phyloP scores from a whole-genome alignment of 345 rosid genomes.

The Garcia nutans region DNA sequence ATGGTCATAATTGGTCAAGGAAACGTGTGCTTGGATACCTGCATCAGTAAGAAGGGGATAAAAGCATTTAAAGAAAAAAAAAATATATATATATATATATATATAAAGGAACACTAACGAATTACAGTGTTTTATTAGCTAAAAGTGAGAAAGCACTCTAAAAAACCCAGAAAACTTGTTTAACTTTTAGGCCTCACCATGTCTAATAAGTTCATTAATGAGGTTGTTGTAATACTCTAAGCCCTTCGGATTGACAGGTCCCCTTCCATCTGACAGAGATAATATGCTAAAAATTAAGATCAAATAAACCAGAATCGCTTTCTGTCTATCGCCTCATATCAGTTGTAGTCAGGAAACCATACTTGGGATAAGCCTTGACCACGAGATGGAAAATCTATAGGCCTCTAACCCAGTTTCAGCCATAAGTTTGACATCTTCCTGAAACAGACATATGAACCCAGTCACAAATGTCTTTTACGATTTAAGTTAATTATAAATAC shows the following conservation, averaged over 20 bases:
- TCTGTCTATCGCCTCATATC: not conserved
- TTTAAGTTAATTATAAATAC: not conserved
- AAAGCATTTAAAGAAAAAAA: not conserved
- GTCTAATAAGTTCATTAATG: constrained; percentile 42
- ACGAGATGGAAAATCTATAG: constrained; percentile 75
- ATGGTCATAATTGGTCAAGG: constrained; percentile 52
- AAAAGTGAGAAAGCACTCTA: not conserved
- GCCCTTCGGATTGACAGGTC: constrained; percentile 58
- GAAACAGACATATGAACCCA: constrained; percentile 2
- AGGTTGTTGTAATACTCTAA: constrained; percentile 57
- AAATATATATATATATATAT: no score
- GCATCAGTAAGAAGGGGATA: constrained; percentile 8
- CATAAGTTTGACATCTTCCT: constrained; percentile 88
- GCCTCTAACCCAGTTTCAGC: constrained; percentile 58
- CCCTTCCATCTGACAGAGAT: constrained; percentile 53
- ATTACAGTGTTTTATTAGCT: not conserved
- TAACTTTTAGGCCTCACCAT: constrained; percentile 31
- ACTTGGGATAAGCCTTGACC: constrained; percentile 82
- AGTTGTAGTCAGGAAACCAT: constrained; percentile 5
- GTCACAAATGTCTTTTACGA: not conserved
- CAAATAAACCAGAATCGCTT: not conserved
- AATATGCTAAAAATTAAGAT: not conserved
- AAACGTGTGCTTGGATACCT: constrained; percentile 70
- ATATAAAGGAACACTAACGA: not conserved
- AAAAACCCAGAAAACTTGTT: not conserved